Evolutionary conservation across 2,329 filamentous ascomycete genomes (phyloP).

Genomic region (Amauroascus niger): DNA sequence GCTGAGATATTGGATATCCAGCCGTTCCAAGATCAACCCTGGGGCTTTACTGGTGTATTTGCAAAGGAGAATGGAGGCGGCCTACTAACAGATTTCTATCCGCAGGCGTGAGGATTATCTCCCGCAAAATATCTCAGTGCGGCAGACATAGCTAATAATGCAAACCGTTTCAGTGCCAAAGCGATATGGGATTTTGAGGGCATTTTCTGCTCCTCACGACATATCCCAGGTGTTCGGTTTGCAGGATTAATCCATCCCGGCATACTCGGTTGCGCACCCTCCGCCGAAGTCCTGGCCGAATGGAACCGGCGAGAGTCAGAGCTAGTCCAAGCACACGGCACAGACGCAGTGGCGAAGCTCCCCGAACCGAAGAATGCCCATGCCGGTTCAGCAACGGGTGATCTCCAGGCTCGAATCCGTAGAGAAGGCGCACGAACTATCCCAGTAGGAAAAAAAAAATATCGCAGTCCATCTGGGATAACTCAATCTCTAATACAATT

Average conservation of each 20-base stretch:
- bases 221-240: conserved; percentile 80
- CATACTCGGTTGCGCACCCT: conserved; percentile 82
- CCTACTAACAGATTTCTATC: conserved; percentile 80
- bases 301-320: conserved; percentile 81
- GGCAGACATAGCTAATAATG: neutral
- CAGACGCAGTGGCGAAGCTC: conserved; percentile 63
- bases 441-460: conserved; percentile 47
- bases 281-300: conserved; percentile 60
- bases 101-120: conserved; percentile 55
- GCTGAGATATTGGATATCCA: conserved; percentile 92
- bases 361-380: conserved; percentile 64
- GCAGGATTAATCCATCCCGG: conserved; percentile 84
- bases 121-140: neutral
- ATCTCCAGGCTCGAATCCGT: conserved; percentile 57
- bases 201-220: conserved; percentile 72
- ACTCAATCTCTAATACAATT: too few relatives aligned
- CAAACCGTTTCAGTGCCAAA: conserved; percentile 45
- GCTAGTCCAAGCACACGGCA: conserved; percentile 57
- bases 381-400: conserved; percentile 52
- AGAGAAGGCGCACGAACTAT: conserved; percentile 75
- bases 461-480: neutral
- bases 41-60: conserved; percentile 85
- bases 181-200: conserved; percentile 71
- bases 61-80: conserved; percentile 73
- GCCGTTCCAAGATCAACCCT: conserved; percentile 72